These are phyloP conservation scores for Cryptosporidium xiaoi DNA, from an alignment of 169 alveolate genomes.

Conservation along the genomic window DNA sequence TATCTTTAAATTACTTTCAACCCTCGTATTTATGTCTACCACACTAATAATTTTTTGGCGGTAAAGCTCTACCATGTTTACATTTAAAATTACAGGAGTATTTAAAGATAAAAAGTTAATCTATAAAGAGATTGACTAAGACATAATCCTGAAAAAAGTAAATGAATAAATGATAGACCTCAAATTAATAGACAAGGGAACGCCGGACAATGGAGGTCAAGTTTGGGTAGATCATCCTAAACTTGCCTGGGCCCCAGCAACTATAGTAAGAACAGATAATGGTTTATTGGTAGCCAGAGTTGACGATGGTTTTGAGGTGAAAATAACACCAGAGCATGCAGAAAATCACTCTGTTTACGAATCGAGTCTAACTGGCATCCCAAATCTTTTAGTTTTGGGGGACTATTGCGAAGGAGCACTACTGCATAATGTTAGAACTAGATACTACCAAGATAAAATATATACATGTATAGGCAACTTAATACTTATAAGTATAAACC, in stretches of 20 bases:
- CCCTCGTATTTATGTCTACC: conserved; percentile 74
- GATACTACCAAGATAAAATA: conserved; percentile 81
- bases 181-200: conserved; percentile 39
- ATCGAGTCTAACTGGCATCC: conserved; percentile 80
- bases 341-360: conserved; percentile 49
- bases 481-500: conserved; percentile 88
- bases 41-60: conserved; percentile 48
- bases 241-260: conserved; percentile 73
- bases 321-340: conserved; percentile 35
- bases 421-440: conserved; percentile 83
- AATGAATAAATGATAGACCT: conserved; percentile 18
- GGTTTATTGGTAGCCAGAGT: conserved; percentile 41
- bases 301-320: conserved; percentile 62
- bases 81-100: not conserved
- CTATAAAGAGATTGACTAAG: not conserved
- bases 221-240: conserved; percentile 70
- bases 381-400: conserved; percentile 83
- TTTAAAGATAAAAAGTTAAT: not conserved
- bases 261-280: conserved; percentile 17
- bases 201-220: conserved; percentile 27
- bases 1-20: not conserved
- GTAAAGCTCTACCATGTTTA: conserved; percentile 36
- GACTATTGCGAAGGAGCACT: conserved; percentile 89
- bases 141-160: not conserved
- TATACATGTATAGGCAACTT: conserved; percentile 89